phyloP scores from a whole-genome alignment of 352 stramenopile species.

The Peronospora farinosa region DNA sequence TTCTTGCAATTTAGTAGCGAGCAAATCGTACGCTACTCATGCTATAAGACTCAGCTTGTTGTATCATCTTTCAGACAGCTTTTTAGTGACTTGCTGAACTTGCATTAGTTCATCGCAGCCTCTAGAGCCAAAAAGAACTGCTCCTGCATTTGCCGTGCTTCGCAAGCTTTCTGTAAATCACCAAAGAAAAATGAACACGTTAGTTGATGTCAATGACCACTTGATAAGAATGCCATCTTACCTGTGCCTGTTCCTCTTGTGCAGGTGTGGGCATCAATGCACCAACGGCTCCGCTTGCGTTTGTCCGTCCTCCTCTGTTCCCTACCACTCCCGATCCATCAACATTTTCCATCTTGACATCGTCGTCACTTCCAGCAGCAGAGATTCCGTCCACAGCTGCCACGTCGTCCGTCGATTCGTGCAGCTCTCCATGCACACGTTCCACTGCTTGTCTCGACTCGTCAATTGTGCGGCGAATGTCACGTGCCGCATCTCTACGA shows the following conservation, averaged over 20 bases:
- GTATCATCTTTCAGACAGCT: neutral
- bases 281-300: conserved; percentile 6
- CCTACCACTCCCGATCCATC: conserved; percentile 13
- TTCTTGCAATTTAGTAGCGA: neutral
- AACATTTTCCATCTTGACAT: conserved; percentile 55
- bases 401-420: conserved; percentile 44
- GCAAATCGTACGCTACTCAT: neutral
- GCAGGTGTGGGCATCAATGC: conserved; percentile 14
- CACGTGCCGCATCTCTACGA: conserved; percentile 55
- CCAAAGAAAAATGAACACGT: conserved; percentile 2
- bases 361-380: conserved; percentile 16
- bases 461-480: conserved; percentile 74
- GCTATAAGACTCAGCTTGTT: neutral
- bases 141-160: conserved; percentile 53
- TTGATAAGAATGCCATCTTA: neutral
- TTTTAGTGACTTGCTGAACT: neutral
- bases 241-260: conserved; percentile 41
- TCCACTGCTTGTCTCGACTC: conserved; percentile 56
- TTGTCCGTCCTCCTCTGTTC: conserved; percentile 8
- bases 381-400: conserved; percentile 13
- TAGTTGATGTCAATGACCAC: conserved; percentile 1
- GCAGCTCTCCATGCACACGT: conserved; percentile 50
- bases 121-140: conserved; percentile 62
- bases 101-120: conserved; percentile 30
- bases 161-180: conserved; percentile 34